Evolutionary conservation across 1,284 basidiomycete genomes (phyloP), one percentile per base, ranked within the genome.

Genomic region (Rhodotorula sp.): DNA sequence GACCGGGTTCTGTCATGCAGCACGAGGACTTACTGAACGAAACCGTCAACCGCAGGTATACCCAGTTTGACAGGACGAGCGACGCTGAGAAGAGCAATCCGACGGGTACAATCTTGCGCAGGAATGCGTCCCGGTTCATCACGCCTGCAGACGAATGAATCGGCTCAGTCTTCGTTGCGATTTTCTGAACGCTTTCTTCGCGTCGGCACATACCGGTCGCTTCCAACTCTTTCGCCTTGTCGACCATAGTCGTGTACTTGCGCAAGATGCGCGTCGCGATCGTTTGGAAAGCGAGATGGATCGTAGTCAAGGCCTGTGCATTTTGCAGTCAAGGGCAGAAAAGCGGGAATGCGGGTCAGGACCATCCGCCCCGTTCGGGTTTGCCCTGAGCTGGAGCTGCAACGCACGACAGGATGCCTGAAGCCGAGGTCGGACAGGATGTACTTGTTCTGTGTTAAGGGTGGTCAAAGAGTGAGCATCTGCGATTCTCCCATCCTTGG

Each of bases 61-160:
- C 93, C 67, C 92, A 94, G 84, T 97, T 97, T 83, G 90, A 91
- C 68, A 96, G 85, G 78, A 97, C 93, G 71, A 97, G 88, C 75
- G 90, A 93, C 34, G 89, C 93, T 29, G 91, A 92, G 85, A 98
- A 97, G 73, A 98, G 88, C 51, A 93, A 80, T 43, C 94, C 94
- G 76, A 98, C 96, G 58, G 95, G 95, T 15, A 97, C 86, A 77
- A 98, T 97, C 61, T 92, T 93, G 76, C 87, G 87, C 56, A 92
- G 72, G 83, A 93, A 96, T 84, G 90, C 87, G 62, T 91, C 87
- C 79, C 87, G 87, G 58, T 67, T 78, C 77, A 84, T 77, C 4
- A 65, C 58, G 14, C 39, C 67, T 66, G 46, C 26, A 62, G 29
- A 14, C 12, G 10, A 10, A 12, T 14, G 3, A 14, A 34, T 18